Conservation (phyloP, 805 yeast species). For the Phaffomyces antillensis region DNA sequence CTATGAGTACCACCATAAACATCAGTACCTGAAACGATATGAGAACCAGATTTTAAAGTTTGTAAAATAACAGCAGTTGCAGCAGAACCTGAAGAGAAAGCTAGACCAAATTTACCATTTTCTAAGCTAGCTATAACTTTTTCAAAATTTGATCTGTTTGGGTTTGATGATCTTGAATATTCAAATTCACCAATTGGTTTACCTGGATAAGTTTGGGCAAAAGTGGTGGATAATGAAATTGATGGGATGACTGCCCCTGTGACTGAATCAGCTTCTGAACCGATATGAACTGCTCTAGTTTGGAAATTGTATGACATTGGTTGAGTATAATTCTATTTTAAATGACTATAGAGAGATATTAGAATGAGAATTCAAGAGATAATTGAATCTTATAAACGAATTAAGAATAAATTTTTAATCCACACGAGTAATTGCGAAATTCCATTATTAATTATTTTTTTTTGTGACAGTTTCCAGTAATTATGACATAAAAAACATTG, state of each 20-base stretch:
- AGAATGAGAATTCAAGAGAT: not conserved
- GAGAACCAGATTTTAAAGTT: slow-evolving; percentile 62
- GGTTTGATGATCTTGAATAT: slow-evolving; percentile 80
- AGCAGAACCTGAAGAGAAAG: slow-evolving; percentile 82
- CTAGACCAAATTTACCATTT: slow-evolving; percentile 66
- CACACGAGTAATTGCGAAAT: slow-evolving; percentile 5
- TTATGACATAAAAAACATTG: too few relatives aligned
- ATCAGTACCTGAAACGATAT: slow-evolving; percentile 74
- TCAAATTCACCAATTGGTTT: slow-evolving; percentile 74
- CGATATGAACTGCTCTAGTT: slow-evolving; percentile 81
- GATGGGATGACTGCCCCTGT: slow-evolving; percentile 89
- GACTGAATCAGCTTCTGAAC: slow-evolving; percentile 58
- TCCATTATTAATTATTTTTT: not conserved
- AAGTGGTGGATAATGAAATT: slow-evolving; percentile 77
- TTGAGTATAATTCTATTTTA: too few relatives aligned
- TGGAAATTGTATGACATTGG: slow-evolving; percentile 42
- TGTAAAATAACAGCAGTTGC: slow-evolving; percentile 73
- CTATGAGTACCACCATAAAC: slow-evolving; percentile 92
- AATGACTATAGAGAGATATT: too few relatives aligned
- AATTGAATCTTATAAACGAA: not conserved
- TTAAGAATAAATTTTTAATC: not conserved
- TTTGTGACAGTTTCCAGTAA: not conserved
- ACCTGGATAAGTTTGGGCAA: slow-evolving; percentile 73
- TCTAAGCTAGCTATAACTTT: slow-evolving; percentile 73
- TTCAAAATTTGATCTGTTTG: slow-evolving; percentile 80